Evolutionary conservation across 2,329 filamentous ascomycete genomes (phyloP), one percentile per base, ranked within the genome.

Genomic region (Leptoxyphium fumago): DNA sequence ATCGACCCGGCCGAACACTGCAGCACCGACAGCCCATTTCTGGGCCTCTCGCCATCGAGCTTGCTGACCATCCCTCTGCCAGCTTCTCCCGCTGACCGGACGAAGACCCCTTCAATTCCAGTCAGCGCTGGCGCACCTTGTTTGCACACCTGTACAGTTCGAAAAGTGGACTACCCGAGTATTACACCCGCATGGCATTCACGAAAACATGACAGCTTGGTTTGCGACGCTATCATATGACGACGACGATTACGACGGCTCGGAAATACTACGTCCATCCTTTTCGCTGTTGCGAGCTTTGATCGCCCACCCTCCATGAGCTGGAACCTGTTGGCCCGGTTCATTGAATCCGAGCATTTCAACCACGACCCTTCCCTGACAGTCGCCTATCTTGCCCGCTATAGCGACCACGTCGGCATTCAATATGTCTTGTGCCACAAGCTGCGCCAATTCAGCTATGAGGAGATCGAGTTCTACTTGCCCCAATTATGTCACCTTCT

Each of bases 281-380:
- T 36, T 15, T 36, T 36, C 32, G 32, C 32, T 13, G 15, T 15
- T 15, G 32, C 32, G 32, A 15, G 32, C 32, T 13, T 36, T 41
- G 43, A 48, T 46, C 42, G 43, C 43, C 29, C 41, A 43, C 46
- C 47, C 55, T 58, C 56, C 55, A 72, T 72, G 69, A 71, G 68
- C 68, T 89, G 84, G 84, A 82, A 88, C 72, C 73, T 91, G 70
- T 75, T 91, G 63, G 82, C 85, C 73, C 79, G 84, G 67, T 88
- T 89, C 77, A 79, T 91, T 71, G 84, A 89, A 75, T 87, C 82
- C 71, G 84, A 91, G 73, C 83, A 91, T 72, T 91, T 91, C 74
- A 89, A 88, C 71, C 81, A 84, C 68, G 82, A 89, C 67, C 84
- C 85, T 51, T 89, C 87, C 65, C 79, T 91, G 64, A 82, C 84